Conservation (phyloP, 257 asterid species). For the Solanum neorickii region DNA sequence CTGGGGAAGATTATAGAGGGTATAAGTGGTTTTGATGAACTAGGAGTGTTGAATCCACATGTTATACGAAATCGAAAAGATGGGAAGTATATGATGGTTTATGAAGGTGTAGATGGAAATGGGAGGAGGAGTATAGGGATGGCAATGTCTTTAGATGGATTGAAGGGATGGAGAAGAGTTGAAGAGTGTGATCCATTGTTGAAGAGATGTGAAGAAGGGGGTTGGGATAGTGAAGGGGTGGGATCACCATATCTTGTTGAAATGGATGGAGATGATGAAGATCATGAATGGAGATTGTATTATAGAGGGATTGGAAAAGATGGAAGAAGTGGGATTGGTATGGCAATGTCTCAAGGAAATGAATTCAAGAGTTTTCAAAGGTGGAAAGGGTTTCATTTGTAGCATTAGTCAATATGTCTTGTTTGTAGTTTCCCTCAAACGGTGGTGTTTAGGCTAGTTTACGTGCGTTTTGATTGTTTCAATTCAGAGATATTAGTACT, state of each 20-base stretch:
- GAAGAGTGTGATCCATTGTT: slow-evolving; percentile 32
- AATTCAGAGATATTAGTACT: not conserved
- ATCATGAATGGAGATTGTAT: slow-evolving; percentile 74
- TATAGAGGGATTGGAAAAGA: slow-evolving; percentile 66
- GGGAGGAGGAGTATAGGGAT: slow-evolving; percentile 53
- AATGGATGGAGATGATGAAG: slow-evolving; percentile 55
- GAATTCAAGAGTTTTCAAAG: slow-evolving; percentile 28
- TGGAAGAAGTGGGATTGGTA: slow-evolving; percentile 71
- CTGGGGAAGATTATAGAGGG: slow-evolving; percentile 49
- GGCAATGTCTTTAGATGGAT: slow-evolving; percentile 57
- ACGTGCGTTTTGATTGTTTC: too few relatives aligned
- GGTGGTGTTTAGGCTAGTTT: not conserved
- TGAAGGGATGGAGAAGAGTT: slow-evolving; percentile 62
- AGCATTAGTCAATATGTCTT: not conserved
- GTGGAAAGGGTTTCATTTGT: slow-evolving; percentile 60
- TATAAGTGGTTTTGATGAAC: slow-evolving; percentile 46
- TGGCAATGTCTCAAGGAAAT: slow-evolving; percentile 55
- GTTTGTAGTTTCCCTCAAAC: not conserved
- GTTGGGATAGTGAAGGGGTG: slow-evolving; percentile 83
- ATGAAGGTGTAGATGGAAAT: slow-evolving; percentile 53
- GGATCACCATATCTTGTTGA: slow-evolving; percentile 74
- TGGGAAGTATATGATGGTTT: slow-evolving; percentile 71
- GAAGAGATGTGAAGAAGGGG: slow-evolving; percentile 25
- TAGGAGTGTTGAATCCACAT: slow-evolving; percentile 41
- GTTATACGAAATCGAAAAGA: slow-evolving; percentile 43